Percentiles rank a stretch among this genome's conserved stretches.
Evolutionary conservation across 129 eudicot species (phyloP).

Genomic region (Saposhnikovia divaricata): DNA sequence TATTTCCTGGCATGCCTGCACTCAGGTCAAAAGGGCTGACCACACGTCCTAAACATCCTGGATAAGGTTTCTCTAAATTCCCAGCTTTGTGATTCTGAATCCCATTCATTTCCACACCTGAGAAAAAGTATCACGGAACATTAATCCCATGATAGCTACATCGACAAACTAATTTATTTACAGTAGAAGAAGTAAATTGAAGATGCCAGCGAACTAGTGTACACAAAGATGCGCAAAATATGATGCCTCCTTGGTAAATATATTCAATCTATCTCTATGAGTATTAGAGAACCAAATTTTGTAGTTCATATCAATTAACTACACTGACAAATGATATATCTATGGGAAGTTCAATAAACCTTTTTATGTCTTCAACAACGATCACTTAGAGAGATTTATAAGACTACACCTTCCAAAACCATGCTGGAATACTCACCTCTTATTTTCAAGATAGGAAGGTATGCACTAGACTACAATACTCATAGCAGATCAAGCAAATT

Average conservation of each 20-base stretch:
- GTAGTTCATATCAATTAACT: not conserved
- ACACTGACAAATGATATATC: not conserved
- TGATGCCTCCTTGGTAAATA: not conserved
- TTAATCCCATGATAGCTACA: not conserved
- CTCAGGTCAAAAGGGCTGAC: slow-evolving; percentile 70
- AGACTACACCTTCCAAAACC: not conserved
- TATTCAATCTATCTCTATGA: not conserved
- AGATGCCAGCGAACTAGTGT: not conserved
- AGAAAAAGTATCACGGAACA: slow-evolving; percentile 1
- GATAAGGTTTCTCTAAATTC: slow-evolving; percentile 43
- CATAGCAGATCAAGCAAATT: not conserved
- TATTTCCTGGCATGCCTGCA: slow-evolving; percentile 47
- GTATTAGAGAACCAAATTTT: not conserved
- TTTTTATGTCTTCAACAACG: too few relatives aligned
- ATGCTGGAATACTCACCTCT: not conserved
- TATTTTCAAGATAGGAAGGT: not conserved
- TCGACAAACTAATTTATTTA: not conserved
- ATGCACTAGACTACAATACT: not conserved
- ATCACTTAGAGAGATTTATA: not conserved
- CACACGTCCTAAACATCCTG: slow-evolving; percentile 88
- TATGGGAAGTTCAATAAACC: too few relatives aligned
- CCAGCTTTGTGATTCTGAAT: slow-evolving; percentile 33
- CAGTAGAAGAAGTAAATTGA: not conserved
- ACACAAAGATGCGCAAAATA: not conserved
- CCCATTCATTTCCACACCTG: slow-evolving; percentile 67